A percentile compares a stretch with the other conserved stretches of the same genome.
Conservation (phyloP, 768 basidiomycete species). For the Porphyrellus cyaneotinctus region DNA sequence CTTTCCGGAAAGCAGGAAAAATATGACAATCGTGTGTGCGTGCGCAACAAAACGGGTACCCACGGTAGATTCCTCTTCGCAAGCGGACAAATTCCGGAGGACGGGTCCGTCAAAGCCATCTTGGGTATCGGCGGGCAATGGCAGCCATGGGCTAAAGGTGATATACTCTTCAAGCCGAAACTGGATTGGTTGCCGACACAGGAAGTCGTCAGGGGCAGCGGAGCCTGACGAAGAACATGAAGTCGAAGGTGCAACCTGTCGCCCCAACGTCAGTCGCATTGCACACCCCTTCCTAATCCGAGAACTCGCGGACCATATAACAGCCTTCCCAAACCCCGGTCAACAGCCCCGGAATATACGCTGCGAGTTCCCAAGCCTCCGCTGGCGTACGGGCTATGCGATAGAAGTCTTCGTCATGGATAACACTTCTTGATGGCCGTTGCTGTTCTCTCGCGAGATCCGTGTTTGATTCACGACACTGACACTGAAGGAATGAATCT, state of each 20-base stretch:
- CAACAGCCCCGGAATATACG: constrained; percentile 43
- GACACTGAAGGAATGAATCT: constrained; percentile 34
- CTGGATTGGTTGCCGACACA: constrained; percentile 48
- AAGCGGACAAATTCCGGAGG: constrained; percentile 19
- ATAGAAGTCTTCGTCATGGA: constrained; percentile 38
- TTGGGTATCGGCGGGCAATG: constrained; percentile 25
- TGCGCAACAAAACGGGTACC: constrained; percentile 7
- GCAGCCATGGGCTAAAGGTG: constrained; percentile 38
- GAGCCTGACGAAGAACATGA: constrained; percentile 12
- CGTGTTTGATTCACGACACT: constrained; percentile 28
- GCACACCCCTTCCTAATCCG: constrained; percentile 9
- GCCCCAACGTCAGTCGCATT: constrained; percentile 13
- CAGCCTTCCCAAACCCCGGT: constrained; percentile 60
- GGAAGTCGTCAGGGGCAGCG: constrained; percentile 28
- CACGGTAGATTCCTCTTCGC: constrained; percentile 24
- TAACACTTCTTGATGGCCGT: constrained; percentile 32
- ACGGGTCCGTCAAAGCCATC: constrained; percentile 23
- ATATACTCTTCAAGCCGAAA: constrained; percentile 44
- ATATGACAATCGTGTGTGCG: constrained; percentile 23
- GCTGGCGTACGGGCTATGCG: constrained; percentile 24
- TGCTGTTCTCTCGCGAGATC: constrained; percentile 30
- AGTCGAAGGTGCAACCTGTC: constrained; percentile 28
- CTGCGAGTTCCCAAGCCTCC: constrained; percentile 25
- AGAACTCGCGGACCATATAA: constrained; percentile 45
- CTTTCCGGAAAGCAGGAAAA: constrained; percentile 7